Evolutionary conservation across 768 basidiomycete species (phyloP), one percentile per base, ranked within the genome.

Genomic region (Suillus subluteus): DNA sequence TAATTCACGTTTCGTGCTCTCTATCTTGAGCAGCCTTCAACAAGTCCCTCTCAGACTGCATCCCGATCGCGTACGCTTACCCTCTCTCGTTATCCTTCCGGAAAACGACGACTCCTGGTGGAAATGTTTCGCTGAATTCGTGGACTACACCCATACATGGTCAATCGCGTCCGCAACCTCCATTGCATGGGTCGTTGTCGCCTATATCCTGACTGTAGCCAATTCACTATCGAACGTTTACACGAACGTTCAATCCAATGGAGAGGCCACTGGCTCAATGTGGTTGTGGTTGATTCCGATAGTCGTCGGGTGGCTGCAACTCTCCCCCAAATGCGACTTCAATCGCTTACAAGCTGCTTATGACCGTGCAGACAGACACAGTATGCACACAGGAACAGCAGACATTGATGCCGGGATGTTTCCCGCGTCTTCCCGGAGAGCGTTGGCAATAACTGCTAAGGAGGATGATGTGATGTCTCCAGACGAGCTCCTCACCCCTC

Each of bases 81-180:
- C 78, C 1, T 80, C 80, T 1, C 74, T 82, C 16, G 66, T 82
- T 15, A 72, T 78, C 16, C 76, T 81, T 13, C 76, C 74, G 0
- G 70, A 78, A 38, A 82, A 81, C 56, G 76, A 80, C 46, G 76
- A 80, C 46, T 62, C 71, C 5, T 82, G 78, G 78, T 82, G 81
- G 81, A 64, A 65, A 11, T 73, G 73, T 40, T 67, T 80, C 18
- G 56, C 68, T 3, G 61, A 71, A 23, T 69, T 73, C 65, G 70
- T 82, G 12, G 73, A 80, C 58, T 76, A 78, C 48, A 72, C 72
- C 0, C 75, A 78, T 61, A 79, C 76, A 21, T 81, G 79, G 79
- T 71, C 76, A 7, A 70, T 79, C 26, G 73, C 80, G 2, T 73
- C 78, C 12, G 73, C 69, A 74, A 16, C 77, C 74, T 32, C 63